Base-by-base conservation (phyloP, 352 stramenopile species). In the Globisporangium takayamanum region DNA sequence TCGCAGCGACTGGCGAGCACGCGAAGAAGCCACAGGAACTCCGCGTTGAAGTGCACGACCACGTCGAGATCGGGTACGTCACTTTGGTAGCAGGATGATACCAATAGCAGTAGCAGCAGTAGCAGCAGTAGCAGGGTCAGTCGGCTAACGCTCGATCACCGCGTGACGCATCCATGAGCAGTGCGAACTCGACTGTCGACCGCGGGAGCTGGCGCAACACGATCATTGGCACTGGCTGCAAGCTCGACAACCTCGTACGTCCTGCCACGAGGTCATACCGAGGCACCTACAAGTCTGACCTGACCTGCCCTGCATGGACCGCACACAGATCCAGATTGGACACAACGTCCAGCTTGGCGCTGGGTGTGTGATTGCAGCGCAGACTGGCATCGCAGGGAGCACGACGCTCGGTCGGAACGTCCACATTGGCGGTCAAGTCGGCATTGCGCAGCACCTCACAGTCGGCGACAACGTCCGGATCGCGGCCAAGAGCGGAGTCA, bases 151-250 rank as follows among this genome's bases (percentile, higher is more conserved):
- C 28, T 6, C 28, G 5, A 5, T 33, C 5, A 5, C 5, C 5
- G 28, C 28, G 41, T 46, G 18, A 14, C 26, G 20, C 18, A 22
- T 14, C 39, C 0, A n/a, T 30, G 8, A 47, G 25, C 53, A 90
- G 84, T 42, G 80, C 84, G 0, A 94, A 94, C 61, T 85, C 66
- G 37, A 75, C 82, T 16, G 90, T 95, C 50, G 86, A 94, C 50
- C 82, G 86, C 44, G 86, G 84, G 15, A 94, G 84, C 64, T 95
- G 86, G 86, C 76, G 86, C 55, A 75, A 95, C 63, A 95, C 86
- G 1, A 56, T 90, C 12, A 67, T 95, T 15, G 77, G 80, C 18
- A 64, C 60, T 57, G 79, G 81, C 45, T 89, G 74, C 57, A 95
- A 95, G 53, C 74, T 94, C 37, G 86, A 95, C 66, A 95, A 94